phyloP scores from a whole-genome alignment of 305 asterid genomes.

The Fraxinus latifolia region DNA sequence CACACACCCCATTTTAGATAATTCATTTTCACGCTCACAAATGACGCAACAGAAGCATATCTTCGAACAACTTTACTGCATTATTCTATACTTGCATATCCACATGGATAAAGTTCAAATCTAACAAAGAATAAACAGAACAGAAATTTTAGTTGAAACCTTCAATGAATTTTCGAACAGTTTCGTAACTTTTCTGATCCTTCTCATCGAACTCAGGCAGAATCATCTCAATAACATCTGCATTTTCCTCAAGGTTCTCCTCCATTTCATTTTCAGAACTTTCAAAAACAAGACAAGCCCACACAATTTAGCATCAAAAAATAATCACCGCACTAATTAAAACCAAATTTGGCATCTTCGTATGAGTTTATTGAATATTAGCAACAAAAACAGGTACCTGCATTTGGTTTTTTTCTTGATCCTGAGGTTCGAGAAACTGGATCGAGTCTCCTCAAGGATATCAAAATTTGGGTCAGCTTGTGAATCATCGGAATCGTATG shows the following conservation, averaged over 20 bases:
- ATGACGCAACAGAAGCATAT: neutral
- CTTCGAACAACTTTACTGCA: neutral
- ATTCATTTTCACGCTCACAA: neutral
- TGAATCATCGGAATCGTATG: conserved; percentile 42
- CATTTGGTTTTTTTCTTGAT: conserved; percentile 30
- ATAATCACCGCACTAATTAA: neutral
- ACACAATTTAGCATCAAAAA: neutral
- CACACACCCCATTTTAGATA: neutral
- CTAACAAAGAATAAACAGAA: neutral
- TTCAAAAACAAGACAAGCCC: neutral
- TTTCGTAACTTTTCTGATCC: conserved; percentile 49
- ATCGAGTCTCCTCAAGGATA: conserved; percentile 45
- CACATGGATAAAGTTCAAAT: neutral
- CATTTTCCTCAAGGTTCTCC: conserved; percentile 28
- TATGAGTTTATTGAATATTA: neutral
- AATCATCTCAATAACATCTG: conserved; percentile 19
- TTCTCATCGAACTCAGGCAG: conserved; percentile 43
- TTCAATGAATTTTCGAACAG: conserved; percentile 38
- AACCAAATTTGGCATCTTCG: neutral
- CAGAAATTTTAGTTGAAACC: neutral
- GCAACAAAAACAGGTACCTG: conserved; percentile 26
- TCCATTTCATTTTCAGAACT: conserved; percentile 30
- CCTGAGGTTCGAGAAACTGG: conserved; percentile 51
- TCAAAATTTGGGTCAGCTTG: conserved; percentile 52
- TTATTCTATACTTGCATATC: neutral